Percentiles rank a stretch among this genome's conserved stretches.
Evolutionary conservation across 2,329 filamentous ascomycete genomes (phyloP).

Genomic region (Pyricularia pennisetigena): DNA sequence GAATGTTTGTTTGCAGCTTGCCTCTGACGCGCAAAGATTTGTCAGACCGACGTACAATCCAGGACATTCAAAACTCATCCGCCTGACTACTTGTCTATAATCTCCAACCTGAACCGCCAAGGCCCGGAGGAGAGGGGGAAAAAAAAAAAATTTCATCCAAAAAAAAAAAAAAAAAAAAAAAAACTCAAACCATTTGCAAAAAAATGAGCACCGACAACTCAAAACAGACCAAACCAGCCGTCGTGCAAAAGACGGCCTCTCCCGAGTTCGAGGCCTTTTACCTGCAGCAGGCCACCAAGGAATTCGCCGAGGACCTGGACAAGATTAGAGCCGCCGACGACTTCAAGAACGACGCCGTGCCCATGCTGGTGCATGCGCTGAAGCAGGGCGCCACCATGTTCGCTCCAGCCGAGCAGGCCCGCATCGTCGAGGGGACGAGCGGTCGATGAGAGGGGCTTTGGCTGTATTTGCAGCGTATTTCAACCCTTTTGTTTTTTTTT

Average conservation of each 20-base stretch:
- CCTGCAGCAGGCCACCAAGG: conserved; percentile 56
- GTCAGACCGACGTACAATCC: background rate
- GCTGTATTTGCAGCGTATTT: background rate
- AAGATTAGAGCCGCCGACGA: conserved; percentile 59
- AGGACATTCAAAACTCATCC: background rate
- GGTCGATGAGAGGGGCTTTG: background rate
- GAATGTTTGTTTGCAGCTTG: background rate
- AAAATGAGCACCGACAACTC: background rate
- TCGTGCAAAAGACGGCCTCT: conserved; percentile 9
- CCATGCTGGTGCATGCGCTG: conserved; percentile 56
- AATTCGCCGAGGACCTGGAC: conserved; percentile 67
- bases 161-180: background rate
- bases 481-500: background rate
- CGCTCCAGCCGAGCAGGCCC: conserved; percentile 32
- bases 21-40: background rate
- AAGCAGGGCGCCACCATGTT: conserved; percentile 59
- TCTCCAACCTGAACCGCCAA: background rate
- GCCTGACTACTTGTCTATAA: background rate
- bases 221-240: background rate
- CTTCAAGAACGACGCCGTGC: conserved; percentile 56
- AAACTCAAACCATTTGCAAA: background rate
- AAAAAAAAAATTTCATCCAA: no score
- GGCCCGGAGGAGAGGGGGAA: no score
- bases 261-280: conserved; percentile 54
- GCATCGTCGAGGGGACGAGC: conserved; percentile 13